These are phyloP conservation scores for Penicillium sclerotigenum DNA, from an alignment of 2,329 filamentous ascomycete species.

Conservation along the genomic window DNA sequence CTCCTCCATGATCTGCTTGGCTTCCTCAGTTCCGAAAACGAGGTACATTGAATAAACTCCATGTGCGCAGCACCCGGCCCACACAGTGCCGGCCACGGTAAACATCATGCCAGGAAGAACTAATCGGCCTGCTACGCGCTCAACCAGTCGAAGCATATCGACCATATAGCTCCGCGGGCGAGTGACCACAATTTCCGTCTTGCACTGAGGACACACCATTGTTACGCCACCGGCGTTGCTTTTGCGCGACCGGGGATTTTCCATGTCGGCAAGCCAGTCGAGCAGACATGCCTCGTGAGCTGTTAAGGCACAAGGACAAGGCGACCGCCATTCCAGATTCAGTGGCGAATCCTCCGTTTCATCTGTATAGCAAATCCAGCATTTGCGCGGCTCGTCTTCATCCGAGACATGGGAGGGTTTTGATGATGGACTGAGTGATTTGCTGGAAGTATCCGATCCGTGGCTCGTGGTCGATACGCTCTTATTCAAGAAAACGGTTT, in stretches of 20 bases:
- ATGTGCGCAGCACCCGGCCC: constrained; percentile 54
- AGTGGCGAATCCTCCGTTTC: constrained; percentile 60
- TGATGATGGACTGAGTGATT: constrained; percentile 13
- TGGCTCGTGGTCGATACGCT: constrained; percentile 12
- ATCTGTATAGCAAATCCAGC: constrained; percentile 69
- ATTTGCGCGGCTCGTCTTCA: constrained; percentile 49
- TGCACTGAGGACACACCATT: constrained; percentile 86
- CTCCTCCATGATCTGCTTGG: constrained; percentile 51
- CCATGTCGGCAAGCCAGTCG: constrained; percentile 89
- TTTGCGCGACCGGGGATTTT: constrained; percentile 57
- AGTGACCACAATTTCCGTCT: constrained; percentile 71
- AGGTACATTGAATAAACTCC: constrained; percentile 63
- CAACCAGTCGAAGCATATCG: constrained; percentile 59
- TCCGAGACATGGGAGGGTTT: constrained; percentile 14
- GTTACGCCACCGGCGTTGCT: constrained; percentile 54
- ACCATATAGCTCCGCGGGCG: constrained; percentile 73
- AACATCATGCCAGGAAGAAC: constrained; percentile 63
- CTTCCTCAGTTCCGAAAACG: constrained; percentile 64
- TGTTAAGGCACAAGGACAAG: constrained; percentile 84
- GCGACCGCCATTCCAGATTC: constrained; percentile 72
- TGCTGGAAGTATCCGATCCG: constrained; percentile 17
- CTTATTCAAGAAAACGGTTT: constrained; percentile 33
- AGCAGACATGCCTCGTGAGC: constrained; percentile 88
- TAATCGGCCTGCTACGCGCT: constrained; percentile 56
- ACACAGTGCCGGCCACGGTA: constrained; percentile 47